phyloP scores from a whole-genome alignment of 768 basidiomycete genomes.

The Lentinula aciculospora region DNA sequence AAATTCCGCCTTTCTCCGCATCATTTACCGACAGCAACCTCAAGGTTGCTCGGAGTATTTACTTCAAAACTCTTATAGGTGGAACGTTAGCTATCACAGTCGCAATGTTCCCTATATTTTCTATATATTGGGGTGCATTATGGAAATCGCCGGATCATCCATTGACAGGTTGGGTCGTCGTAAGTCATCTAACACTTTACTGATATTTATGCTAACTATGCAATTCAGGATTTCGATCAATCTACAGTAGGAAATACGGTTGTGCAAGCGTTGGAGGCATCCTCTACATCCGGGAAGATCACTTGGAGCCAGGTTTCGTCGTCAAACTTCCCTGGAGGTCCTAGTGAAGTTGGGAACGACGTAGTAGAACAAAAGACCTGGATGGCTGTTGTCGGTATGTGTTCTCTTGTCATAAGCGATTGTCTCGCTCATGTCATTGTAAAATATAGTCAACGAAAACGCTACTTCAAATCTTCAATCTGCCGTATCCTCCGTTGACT shows the following conservation, averaged over 20 bases:
- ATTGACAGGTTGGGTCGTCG: conserved; percentile 46
- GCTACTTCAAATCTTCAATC: conserved; percentile 23
- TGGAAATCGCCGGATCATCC: conserved; percentile 34
- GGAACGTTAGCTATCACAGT: conserved; percentile 26
- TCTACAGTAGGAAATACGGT: conserved; percentile 36
- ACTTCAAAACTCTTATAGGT: conserved; percentile 33
- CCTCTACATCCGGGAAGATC: conserved; percentile 21
- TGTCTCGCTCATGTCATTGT: background rate
- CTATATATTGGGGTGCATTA: conserved; percentile 56
- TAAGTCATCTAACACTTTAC: conserved; percentile 17
- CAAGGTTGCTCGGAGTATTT: conserved; percentile 24
- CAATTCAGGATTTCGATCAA: conserved; percentile 45
- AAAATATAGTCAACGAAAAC: conserved; percentile 19
- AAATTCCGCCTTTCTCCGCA: conserved; percentile 4
- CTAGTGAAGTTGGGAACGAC: conserved; percentile 27
- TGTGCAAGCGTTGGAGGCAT: conserved; percentile 23
- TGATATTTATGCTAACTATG: background rate
- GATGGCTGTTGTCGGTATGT: conserved; percentile 39
- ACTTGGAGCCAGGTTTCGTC: conserved; percentile 31
- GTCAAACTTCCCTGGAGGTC: conserved; percentile 30
- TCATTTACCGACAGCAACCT: conserved; percentile 5
- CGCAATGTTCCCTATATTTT: conserved; percentile 38
- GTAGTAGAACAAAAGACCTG: conserved; percentile 40
- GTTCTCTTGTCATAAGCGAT: background rate
- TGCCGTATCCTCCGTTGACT: conserved; percentile 22